Conservation (phyloP, 371 early-diverging fungal species). For the Zychaea mexicana region DNA sequence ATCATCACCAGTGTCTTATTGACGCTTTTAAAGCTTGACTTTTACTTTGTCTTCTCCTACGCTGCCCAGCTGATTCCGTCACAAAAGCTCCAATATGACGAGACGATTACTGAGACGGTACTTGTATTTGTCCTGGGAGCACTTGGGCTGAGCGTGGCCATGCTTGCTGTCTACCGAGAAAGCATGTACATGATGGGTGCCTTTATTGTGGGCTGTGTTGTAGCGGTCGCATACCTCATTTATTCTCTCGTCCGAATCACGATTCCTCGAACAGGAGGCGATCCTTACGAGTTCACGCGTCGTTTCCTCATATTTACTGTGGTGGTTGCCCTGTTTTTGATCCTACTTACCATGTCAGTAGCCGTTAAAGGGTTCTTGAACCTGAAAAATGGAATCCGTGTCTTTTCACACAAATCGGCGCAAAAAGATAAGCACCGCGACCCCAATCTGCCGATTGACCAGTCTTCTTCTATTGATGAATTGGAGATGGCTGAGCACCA, state of each 20-base stretch:
- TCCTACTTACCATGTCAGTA: slow-evolving; percentile 24
- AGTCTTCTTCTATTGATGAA: slow-evolving; percentile 22
- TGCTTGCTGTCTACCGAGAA: slow-evolving; percentile 43
- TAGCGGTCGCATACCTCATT: slow-evolving; percentile 34
- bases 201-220: slow-evolving; percentile 22
- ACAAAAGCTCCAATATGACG: slow-evolving; percentile 35
- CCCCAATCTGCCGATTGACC: slow-evolving; percentile 19
- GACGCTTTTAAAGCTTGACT: slow-evolving; percentile 51
- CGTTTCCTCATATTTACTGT: slow-evolving; percentile 50
- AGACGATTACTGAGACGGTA: slow-evolving; percentile 36
- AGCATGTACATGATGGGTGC: slow-evolving; percentile 31
- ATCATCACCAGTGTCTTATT: slow-evolving; percentile 37
- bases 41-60: slow-evolving; percentile 52
- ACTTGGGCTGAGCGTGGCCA: slow-evolving; percentile 26
- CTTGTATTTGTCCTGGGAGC: slow-evolving; percentile 47
- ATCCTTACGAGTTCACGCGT: slow-evolving; percentile 52
- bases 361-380: slow-evolving; percentile 30
- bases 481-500: slow-evolving; percentile 12
- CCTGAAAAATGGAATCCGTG: slow-evolving; percentile 23
- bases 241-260: slow-evolving; percentile 37
- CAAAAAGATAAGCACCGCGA: slow-evolving; percentile 19
- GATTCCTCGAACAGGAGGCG: slow-evolving; percentile 9
- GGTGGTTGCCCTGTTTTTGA: slow-evolving; percentile 29
- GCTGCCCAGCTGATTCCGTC: slow-evolving; percentile 57
- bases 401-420: slow-evolving; percentile 23